phyloP scores from a whole-genome alignment of 371 early-diverging fungal species.

The Mucor racemosus region DNA sequence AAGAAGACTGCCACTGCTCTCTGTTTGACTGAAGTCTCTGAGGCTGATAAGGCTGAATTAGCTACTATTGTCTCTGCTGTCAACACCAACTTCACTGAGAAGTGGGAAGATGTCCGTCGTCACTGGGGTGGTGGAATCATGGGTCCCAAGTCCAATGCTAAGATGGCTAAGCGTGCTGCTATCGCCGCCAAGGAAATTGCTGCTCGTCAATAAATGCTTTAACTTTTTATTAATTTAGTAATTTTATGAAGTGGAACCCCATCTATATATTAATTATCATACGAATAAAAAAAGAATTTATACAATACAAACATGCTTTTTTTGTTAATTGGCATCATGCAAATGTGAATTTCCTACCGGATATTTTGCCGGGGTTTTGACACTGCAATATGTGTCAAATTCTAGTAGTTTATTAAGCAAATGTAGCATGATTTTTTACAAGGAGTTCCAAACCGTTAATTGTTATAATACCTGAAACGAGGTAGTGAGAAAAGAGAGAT shows the following conservation, averaged over 20 bases:
- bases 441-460: neutral
- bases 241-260: neutral
- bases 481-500: neutral
- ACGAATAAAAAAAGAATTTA: neutral
- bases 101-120: conserved; percentile 89
- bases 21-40: conserved; percentile 93
- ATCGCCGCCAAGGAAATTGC: conserved; percentile 71
- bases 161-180: conserved; percentile 79
- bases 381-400: neutral
- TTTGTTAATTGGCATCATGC: neutral
- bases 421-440: neutral
- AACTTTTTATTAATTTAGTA: neutral
- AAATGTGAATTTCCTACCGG: neutral
- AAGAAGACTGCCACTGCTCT: conserved; percentile 99
- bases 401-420: too few species aligned
- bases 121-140: conserved; percentile 98
- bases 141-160: conserved; percentile 90
- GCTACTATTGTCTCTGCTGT: conserved; percentile 87
- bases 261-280: conserved; percentile 4
- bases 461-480: neutral
- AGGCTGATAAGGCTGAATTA: conserved; percentile 95
- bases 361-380: neutral
- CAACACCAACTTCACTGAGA: conserved; percentile 94
- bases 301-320: neutral
- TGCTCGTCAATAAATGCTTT: conserved; percentile 52